Evolutionary conservation across 495 filamentous ascomycete genomes (phyloP).

Genomic region (Hyaloscypha variabilis): DNA sequence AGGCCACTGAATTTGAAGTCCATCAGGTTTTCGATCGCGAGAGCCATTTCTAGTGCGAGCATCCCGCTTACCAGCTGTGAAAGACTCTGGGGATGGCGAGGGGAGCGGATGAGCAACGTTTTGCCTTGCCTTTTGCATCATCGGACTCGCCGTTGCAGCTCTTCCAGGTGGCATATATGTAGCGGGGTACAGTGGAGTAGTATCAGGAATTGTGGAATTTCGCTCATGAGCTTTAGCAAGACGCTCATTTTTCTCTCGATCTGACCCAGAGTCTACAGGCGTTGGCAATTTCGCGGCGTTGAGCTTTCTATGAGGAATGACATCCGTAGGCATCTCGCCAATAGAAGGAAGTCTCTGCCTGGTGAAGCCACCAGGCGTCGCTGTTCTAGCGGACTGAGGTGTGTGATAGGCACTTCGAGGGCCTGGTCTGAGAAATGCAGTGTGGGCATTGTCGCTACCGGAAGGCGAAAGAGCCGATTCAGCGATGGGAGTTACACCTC

Average conservation of each 20-base stretch:
- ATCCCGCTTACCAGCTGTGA: constrained; percentile 56
- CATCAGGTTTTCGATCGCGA: constrained; percentile 78
- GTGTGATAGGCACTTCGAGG: constrained; percentile 59
- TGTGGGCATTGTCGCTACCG: constrained; percentile 59
- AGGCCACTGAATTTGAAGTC: constrained; percentile 73
- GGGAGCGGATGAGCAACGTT: constrained; percentile 45
- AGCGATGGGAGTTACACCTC: constrained; percentile 85
- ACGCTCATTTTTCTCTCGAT: constrained; percentile 27
- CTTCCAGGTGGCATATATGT: constrained; percentile 50
- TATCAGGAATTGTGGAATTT: constrained; percentile 29
- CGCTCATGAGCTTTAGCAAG: constrained; percentile 23
- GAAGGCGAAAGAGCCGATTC: constrained; percentile 85
- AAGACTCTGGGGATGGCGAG: constrained; percentile 48
- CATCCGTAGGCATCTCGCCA: constrained; percentile 65
- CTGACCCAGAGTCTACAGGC: constrained; percentile 35
- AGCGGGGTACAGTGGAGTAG: constrained; percentile 51
- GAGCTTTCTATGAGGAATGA: constrained; percentile 35
- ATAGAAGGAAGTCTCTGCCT: constrained; percentile 80
- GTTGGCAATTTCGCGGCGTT: constrained; percentile 36
- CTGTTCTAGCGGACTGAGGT: constrained; percentile 72
- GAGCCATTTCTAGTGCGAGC: constrained; percentile 68
- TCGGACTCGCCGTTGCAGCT: constrained; percentile 52
- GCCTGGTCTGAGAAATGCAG: constrained; percentile 66
- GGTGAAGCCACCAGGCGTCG: constrained; percentile 69
- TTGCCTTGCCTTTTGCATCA: constrained; percentile 44